Base-by-base conservation (phyloP, 805 yeast genomes). In the Cephaloascus fragrans region DNA sequence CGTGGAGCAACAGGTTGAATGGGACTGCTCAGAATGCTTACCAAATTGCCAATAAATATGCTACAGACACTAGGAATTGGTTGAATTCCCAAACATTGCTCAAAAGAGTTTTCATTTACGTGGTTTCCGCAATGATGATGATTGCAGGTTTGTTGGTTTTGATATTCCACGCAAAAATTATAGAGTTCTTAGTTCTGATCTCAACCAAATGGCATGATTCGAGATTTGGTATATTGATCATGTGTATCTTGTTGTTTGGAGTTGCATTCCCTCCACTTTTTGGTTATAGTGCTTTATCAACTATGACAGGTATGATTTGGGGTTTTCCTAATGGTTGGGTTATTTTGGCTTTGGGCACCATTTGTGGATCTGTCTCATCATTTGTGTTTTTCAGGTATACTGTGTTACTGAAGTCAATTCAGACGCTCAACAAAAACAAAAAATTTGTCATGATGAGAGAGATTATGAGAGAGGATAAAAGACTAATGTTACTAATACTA, bases 201-300 rank as follows among this genome's bases (percentile, higher is more conserved):
- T 67, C 85, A 0, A 70, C 75, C 37, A 52, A 55, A n/a, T 67
- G 79, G 64, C 46, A 52, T 20, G 52, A 53, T 1, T 55, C 64
- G 35, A 52, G 49, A 16, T 61, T 55, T 32, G 76, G 81, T 0
- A 59, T 62, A 10, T 42, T 69, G 3, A 45, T 77, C 0, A 52
- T 89, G 41, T 71, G 79, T 38, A 15, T 57, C 3, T 55, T 80
- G 35, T 58, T 88, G 3, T 73, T 81, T 46, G 19, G 70, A 2
- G 88, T 89, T 3, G 78, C 93, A 0, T 89, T 90, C 64, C 97
- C 98, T 2, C 98, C 97, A 1, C 46, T 90, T 47, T 57, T 87
- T 26, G 98, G 98, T 1, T 89, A 80, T 59, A 72, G 90, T 3
- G 68, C 80, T 17, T 56, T 84, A 16, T 71, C 82, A 16, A 69